These are phyloP conservation scores for Galium porrigens DNA, from an alignment of 305 asterid species.

Conservation along the genomic window DNA sequence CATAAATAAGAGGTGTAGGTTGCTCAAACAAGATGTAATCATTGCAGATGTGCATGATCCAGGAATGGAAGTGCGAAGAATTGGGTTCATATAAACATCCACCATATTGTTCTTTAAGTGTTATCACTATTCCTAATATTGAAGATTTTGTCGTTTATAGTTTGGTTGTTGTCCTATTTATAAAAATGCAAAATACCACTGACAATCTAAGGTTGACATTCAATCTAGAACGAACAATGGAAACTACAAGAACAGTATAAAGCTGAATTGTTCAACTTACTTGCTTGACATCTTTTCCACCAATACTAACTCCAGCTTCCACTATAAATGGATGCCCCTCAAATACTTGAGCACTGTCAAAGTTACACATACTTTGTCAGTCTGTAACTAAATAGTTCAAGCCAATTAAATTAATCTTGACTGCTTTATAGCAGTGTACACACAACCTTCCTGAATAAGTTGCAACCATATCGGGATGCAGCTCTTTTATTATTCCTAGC, in stretches of 20 bases:
- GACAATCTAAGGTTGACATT: background rate
- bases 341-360: constrained; percentile 76
- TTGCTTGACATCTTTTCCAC: constrained; percentile 86
- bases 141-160: background rate
- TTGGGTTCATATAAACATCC: background rate
- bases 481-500: constrained; percentile 75
- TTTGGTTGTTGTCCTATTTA: background rate
- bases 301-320: constrained; percentile 89
- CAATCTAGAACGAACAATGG: background rate
- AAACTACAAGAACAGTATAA: background rate
- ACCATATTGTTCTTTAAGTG: background rate
- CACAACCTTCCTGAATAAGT: constrained; percentile 82
- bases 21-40: background rate
- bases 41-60: background rate
- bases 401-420: background rate
- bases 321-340: constrained; percentile 94
- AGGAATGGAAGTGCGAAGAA: background rate
- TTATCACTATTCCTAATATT: background rate
- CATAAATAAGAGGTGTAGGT: background rate
- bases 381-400: constrained; percentile 12
- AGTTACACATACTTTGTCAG: background rate
- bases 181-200: background rate
- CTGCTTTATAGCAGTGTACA: constrained; percentile 6
- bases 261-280: constrained; percentile 29
- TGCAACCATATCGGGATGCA: constrained; percentile 94